Evolutionary conservation across 768 basidiomycete species (phyloP).

Genomic region (Tricholoma terreum): DNA sequence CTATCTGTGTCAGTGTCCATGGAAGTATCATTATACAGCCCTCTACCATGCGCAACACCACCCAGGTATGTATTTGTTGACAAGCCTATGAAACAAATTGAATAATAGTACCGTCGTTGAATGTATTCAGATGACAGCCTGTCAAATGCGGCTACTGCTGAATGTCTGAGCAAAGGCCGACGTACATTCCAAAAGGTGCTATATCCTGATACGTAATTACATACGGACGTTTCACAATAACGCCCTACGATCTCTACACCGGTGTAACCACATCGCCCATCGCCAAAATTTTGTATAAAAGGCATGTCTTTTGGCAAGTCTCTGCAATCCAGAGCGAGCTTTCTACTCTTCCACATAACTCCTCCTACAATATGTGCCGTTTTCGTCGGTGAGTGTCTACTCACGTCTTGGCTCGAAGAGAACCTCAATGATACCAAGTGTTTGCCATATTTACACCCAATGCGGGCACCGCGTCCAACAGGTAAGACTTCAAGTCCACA

Average conservation of each 20-base stretch:
- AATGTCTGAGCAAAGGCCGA: neutral
- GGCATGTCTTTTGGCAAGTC: neutral
- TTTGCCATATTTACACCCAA: constrained; percentile 44
- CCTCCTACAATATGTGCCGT: constrained; percentile 43
- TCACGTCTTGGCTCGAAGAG: neutral
- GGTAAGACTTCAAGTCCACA: neutral
- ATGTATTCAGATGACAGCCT: too few relatives aligned
- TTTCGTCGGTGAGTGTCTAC: constrained; percentile 47
- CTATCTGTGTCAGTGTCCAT: too few relatives aligned
- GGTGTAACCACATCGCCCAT: neutral
- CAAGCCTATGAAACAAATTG: too few relatives aligned
- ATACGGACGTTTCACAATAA: neutral
- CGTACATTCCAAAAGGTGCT: neutral
- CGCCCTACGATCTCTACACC: neutral
- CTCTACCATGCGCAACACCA: too few relatives aligned
- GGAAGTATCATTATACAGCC: too few relatives aligned
- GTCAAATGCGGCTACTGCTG: neutral
- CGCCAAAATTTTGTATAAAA: constrained; percentile 13
- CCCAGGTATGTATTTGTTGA: too few relatives aligned
- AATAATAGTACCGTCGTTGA: too few relatives aligned
- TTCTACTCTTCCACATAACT: constrained; percentile 3
- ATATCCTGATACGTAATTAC: neutral
- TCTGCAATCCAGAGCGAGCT: neutral
- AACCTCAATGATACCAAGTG: constrained; percentile 22
- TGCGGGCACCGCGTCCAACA: constrained; percentile 43